phyloP scores from a whole-genome alignment of 2,329 filamentous ascomycete species.

The Ceratocystis smalleyi region DNA sequence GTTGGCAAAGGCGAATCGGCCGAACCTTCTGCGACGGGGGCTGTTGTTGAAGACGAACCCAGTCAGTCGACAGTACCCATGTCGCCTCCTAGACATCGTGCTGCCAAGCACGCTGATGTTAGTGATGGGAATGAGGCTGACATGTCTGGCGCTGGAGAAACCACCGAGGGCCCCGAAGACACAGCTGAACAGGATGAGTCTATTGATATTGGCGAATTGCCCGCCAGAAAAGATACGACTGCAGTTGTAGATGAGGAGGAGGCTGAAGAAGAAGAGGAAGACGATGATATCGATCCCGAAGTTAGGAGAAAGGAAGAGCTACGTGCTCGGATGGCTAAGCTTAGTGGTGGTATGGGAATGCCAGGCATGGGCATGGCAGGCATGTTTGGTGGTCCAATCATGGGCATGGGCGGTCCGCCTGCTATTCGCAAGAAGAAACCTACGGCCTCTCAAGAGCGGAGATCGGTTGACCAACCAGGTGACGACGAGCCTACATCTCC shows the following conservation, averaged over 20 bases:
- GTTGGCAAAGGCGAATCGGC: constrained; percentile 32
- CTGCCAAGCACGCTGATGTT: constrained; percentile 24
- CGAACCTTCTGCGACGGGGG: constrained; percentile 32
- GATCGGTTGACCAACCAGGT: constrained; percentile 29
- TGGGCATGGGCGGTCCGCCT: constrained; percentile 40
- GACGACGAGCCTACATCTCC: constrained; percentile 32
- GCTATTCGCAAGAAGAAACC: constrained; percentile 42
- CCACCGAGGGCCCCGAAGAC: constrained; percentile 45
- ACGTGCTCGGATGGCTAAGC: constrained; percentile 90
- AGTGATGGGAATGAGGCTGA: constrained; percentile 50
- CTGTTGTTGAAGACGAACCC: constrained; percentile 25
- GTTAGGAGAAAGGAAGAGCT: constrained; percentile 72
- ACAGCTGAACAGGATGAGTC: constrained; percentile 54
- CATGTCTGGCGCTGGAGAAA: constrained; percentile 48
- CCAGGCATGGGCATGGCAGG: constrained; percentile 90
- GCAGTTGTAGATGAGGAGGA: constrained; percentile 22
- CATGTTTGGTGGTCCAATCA: constrained; percentile 66
- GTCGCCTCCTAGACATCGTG: constrained; percentile 34
- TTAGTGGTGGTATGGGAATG: constrained; percentile 97
- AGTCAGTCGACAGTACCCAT: constrained; percentile 31
- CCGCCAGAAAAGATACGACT: constrained; percentile 17
- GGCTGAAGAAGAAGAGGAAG: constrained; percentile 49
- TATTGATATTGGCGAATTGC: constrained; percentile 51
- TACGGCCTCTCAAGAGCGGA: constrained; percentile 24
- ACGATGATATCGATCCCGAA: constrained; percentile 76